These are phyloP conservation scores for Lactifluus volemus DNA, from an alignment of 768 basidiomycete genomes.

Conservation along the genomic window DNA sequence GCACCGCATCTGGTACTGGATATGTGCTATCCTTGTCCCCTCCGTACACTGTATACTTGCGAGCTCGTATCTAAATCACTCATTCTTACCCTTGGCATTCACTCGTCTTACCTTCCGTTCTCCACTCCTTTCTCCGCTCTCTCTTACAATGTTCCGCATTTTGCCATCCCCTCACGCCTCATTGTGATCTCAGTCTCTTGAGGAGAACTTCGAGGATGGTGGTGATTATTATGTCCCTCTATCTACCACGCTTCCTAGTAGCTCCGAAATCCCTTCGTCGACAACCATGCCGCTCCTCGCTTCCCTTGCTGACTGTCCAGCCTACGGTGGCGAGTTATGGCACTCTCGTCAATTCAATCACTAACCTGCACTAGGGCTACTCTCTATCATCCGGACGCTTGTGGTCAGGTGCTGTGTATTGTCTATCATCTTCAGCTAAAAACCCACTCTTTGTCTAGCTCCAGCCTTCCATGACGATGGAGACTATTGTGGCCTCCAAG, in stretches of 20 bases:
- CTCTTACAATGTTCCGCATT: constrained; percentile 27
- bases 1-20: too few species aligned
- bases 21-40: too few species aligned
- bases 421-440: not conserved
- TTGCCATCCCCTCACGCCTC: constrained; percentile 36
- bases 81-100: too few species aligned
- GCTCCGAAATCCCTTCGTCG: not conserved
- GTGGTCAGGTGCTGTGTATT: constrained; percentile 42
- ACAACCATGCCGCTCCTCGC: not conserved
- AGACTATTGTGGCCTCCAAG: constrained; percentile 51
- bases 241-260: not conserved
- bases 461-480: constrained; percentile 42
- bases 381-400: constrained; percentile 60
- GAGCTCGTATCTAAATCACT: not conserved
- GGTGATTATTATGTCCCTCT: constrained; percentile 12
- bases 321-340: not conserved
- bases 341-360: not conserved
- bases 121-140: constrained; percentile 19
- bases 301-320: not conserved
- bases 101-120: not conserved
- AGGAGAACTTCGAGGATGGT: constrained; percentile 23
- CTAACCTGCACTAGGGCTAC: constrained; percentile 29
- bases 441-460: constrained; percentile 31
- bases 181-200: constrained; percentile 19
- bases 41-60: too few species aligned